phyloP scores from a whole-genome alignment of 1,139 yeast species.

The Oligophagozyma castellii region DNA sequence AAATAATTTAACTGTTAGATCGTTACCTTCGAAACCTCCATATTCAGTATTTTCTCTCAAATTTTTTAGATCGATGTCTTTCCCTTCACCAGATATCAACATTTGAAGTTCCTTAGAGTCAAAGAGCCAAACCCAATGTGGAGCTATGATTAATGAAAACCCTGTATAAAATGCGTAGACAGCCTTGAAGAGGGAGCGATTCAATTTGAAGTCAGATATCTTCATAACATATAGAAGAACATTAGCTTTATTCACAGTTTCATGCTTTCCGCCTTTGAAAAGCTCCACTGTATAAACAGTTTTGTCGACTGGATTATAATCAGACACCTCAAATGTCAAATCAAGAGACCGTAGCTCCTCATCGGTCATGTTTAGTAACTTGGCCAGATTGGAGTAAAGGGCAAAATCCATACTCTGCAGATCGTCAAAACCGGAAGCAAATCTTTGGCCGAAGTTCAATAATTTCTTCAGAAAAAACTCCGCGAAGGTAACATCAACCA shows the following conservation, averaged over 20 bases:
- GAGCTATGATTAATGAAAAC: slow-evolving; percentile 49
- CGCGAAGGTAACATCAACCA: slow-evolving; percentile 76
- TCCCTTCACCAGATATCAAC: slow-evolving; percentile 71
- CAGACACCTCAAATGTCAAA: slow-evolving; percentile 45
- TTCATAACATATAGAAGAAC: slow-evolving; percentile 64
- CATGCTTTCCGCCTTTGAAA: slow-evolving; percentile 42
- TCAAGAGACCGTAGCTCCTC: slow-evolving; percentile 47
- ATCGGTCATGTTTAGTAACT: slow-evolving; percentile 42
- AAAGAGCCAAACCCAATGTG: slow-evolving; percentile 73
- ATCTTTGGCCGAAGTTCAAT: slow-evolving; percentile 21
- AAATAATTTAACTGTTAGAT: slow-evolving; percentile 43
- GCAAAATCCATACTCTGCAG: slow-evolving; percentile 56
- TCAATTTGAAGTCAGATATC: slow-evolving; percentile 67
- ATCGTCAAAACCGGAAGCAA: slow-evolving; percentile 54
- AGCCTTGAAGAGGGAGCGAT: slow-evolving; percentile 45
- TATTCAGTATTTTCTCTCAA: slow-evolving; percentile 48
- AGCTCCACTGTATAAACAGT: slow-evolving; percentile 35
- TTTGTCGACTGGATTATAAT: slow-evolving; percentile 4
- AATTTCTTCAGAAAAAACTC: slow-evolving; percentile 75
- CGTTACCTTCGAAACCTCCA: slow-evolving; percentile 51
- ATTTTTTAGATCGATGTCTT: slow-evolving; percentile 57
- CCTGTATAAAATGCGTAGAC: slow-evolving; percentile 60
- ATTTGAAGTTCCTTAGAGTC: slow-evolving; percentile 72
- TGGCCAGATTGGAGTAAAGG: slow-evolving; percentile 50
- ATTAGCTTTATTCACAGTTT: slow-evolving; percentile 46